Conservation (phyloP, 352 stramenopile species). For the Globisporangium spinosum region DNA sequence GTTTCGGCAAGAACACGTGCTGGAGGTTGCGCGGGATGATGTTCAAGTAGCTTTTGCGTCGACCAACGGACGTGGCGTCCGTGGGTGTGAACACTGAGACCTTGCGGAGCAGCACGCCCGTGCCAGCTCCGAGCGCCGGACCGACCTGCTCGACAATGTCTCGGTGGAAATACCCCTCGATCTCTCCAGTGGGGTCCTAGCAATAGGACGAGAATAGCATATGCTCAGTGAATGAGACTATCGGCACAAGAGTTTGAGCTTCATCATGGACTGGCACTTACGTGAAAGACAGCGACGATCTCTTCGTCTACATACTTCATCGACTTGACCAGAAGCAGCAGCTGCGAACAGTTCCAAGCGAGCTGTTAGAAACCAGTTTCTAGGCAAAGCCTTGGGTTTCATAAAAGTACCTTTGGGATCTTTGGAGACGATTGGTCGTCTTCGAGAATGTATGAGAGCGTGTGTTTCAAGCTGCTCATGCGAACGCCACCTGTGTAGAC, state of each 20-base stretch:
- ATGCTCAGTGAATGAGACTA: not conserved
- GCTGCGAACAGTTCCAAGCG: conserved; percentile 17
- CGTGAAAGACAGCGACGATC: conserved; percentile 73
- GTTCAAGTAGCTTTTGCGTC: conserved; percentile 65
- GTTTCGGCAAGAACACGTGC: conserved; percentile 43
- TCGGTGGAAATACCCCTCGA: conserved; percentile 80
- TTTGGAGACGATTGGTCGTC: conserved; percentile 57
- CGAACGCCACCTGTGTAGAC: conserved; percentile 49
- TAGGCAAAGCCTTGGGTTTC: not conserved
- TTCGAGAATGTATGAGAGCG: conserved; percentile 52
- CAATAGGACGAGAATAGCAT: not conserved
- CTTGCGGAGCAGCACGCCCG: conserved; percentile 56
- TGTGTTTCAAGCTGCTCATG: conserved; percentile 58
- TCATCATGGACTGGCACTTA: conserved; percentile 17
- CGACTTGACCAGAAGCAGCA: conserved; percentile 77
- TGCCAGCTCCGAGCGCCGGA: conserved; percentile 42
- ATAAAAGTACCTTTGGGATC: conserved; percentile 36
- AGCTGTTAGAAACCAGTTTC: not conserved
- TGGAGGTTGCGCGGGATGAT: conserved; percentile 64
- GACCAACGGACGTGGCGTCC: conserved; percentile 38
- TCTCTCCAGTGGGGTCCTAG: conserved; percentile 74
- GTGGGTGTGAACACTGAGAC: conserved; percentile 67
- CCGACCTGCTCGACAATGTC: conserved; percentile 74
- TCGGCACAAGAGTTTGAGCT: not conserved
- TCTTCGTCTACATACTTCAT: conserved; percentile 81